Evolutionary conservation across 2,329 filamentous ascomycete genomes (phyloP).

Genomic region (Colletotrichum sp.): DNA sequence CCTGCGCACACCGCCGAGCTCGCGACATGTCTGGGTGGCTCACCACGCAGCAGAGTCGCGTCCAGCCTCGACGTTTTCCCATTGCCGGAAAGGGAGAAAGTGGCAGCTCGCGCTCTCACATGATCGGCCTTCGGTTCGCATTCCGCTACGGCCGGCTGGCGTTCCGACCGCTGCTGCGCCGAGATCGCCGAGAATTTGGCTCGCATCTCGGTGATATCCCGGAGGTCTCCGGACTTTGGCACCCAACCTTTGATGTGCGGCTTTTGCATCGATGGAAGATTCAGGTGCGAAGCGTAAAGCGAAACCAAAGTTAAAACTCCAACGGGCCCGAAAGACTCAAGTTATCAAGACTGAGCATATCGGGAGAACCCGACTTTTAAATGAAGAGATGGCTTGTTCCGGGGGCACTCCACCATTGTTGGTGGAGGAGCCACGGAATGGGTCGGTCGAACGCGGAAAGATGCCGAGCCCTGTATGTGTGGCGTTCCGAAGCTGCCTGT

Average conservation of each 20-base stretch:
- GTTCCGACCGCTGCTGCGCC: not conserved
- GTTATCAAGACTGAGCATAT: not conserved
- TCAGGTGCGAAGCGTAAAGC: not conserved
- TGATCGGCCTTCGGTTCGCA: constrained; percentile 1
- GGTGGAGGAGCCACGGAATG: not conserved
- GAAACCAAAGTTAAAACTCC: not conserved
- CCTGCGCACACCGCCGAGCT: not conserved
- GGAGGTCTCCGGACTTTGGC: constrained; percentile 2
- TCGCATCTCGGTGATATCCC: constrained; percentile 18
- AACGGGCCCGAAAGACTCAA: not conserved
- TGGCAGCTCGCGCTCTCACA: constrained; percentile 3
- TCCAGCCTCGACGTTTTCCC: not conserved
- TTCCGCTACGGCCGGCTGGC: not conserved
- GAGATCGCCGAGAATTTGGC: not conserved
- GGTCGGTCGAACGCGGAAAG: not conserved
- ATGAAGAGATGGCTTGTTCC: not conserved
- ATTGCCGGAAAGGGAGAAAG: not conserved
- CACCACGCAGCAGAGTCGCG: not conserved
- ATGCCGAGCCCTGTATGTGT: not conserved
- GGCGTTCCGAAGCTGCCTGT: not conserved
- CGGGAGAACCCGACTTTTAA: not conserved
- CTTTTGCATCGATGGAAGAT: not conserved
- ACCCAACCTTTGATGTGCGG: too few relatives aligned
- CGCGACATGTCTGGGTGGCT: not conserved
- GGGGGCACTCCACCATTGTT: not conserved